Base-by-base conservation (phyloP, 495 filamentous ascomycete species). In the Penicillium dipodomyicola region DNA sequence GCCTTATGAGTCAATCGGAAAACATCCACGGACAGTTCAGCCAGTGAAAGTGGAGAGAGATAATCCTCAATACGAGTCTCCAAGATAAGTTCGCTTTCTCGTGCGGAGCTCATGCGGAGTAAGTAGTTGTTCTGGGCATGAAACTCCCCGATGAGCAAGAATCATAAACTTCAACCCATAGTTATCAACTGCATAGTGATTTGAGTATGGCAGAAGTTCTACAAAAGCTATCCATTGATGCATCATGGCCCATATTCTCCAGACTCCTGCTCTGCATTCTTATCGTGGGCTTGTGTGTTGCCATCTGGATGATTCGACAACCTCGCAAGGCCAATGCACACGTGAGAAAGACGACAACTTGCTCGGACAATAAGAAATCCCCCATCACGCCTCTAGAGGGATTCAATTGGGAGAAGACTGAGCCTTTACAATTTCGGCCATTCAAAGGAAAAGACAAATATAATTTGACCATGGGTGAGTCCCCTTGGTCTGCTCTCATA, bases 401-500 rank as follows among this genome's bases (percentile, higher is more conserved):
- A 44, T 90, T 91, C 62, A 68, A 88, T 61, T 88, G 83, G 79
- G 58, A 75, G 46, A 70, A 72, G 0, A 82, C 78, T n/a, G 72
- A 81, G 37, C 88, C 87, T 0, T 53, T 80, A 3, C 77, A 85
- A 48, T 75, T 88, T 11, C 77, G 87, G 9, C 85, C 85, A 2
- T 91, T 90, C 69, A 44, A 39, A 35, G 59, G 59, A 7, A 88
- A 86, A 61, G 80, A 85, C 12, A 87, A 78, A 41, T 90, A 87
- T 63, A 78, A 89, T 59, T 74, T 90, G 53, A 87, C 86, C 1
- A 90, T 92, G 87, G 85, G 87, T 87, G 69, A 49, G 42, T 54
- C 15, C 23, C 14, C 17, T 11, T 42, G 42, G 11, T 27, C 35
- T 7, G 7, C n/a, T n/a, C 0, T 9, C 15, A 30, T 29, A 64